Evolutionary conservation across 805 yeast genomes (phyloP).

Genomic region (Lipomyces starkeyi): DNA sequence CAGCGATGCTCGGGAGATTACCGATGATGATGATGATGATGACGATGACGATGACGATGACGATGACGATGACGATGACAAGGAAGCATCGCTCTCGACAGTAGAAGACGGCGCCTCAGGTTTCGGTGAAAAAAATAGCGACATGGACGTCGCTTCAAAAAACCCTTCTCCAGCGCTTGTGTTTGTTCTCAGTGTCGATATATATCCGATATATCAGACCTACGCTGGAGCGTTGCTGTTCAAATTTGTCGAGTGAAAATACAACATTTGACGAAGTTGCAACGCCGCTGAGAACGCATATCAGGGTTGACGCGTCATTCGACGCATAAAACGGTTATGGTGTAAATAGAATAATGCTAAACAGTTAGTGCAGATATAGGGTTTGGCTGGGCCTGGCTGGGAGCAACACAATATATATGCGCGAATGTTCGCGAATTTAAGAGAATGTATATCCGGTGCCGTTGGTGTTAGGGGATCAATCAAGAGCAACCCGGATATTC

Average conservation of each 20-base stretch:
- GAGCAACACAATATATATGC: too few relatives aligned
- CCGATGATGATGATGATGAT: not conserved
- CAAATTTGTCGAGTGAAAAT: not conserved
- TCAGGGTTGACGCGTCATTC: not conserved
- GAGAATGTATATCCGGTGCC: too few relatives aligned
- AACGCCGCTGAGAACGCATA: too few relatives aligned
- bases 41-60: not conserved
- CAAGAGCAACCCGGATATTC: too few relatives aligned
- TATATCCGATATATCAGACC: too few relatives aligned
- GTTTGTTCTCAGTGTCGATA: too few relatives aligned
- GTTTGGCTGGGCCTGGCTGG: not conserved
- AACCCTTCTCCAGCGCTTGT: not conserved
- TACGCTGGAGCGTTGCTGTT: too few relatives aligned
- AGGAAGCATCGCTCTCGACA: not conserved
- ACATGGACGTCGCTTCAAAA: constrained; percentile 1
- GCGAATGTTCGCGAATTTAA: too few relatives aligned
- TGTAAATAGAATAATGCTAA: not conserved
- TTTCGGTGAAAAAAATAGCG: not conserved
- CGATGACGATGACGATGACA: not conserved
- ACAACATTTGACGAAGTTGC: too few relatives aligned
- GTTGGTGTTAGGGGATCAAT: too few relatives aligned
- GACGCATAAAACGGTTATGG: not conserved
- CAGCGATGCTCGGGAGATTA: too few relatives aligned
- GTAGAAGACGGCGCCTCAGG: not conserved
- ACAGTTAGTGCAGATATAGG: not conserved